Percentiles rank a stretch among this genome's conserved stretches.
Conservation (phyloP, 495 filamentous ascomycete species). For the Elaphomyces granulatus region DNA sequence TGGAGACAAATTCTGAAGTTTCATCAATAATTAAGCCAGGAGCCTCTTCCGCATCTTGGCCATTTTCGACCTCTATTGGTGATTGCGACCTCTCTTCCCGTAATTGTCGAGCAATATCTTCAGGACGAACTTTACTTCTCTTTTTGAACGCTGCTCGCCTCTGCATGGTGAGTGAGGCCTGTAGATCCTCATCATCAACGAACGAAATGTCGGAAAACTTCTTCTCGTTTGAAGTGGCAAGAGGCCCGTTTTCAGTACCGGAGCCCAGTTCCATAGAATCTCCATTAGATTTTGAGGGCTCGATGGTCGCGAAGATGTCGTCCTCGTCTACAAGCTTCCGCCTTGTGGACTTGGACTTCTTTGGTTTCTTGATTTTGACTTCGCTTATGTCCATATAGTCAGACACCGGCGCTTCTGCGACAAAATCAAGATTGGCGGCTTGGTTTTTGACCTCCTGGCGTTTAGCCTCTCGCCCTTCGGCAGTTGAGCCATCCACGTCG, state of each 20-base stretch:
- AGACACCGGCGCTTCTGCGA: slow-evolving; percentile 48
- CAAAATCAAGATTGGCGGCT: slow-evolving; percentile 60
- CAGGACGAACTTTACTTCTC: slow-evolving; percentile 65
- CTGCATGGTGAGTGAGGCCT: slow-evolving; percentile 68
- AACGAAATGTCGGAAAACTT: slow-evolving; percentile 43
- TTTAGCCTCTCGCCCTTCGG: slow-evolving; percentile 47
- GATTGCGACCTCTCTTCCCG: slow-evolving; percentile 54
- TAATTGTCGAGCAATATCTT: slow-evolving; percentile 73
- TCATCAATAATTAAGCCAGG: slow-evolving; percentile 82
- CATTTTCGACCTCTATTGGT: slow-evolving; percentile 33
- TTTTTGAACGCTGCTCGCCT: slow-evolving; percentile 76
- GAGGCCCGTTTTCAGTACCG: slow-evolving; percentile 14
- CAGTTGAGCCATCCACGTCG: slow-evolving; percentile 54
- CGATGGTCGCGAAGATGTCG: slow-evolving; percentile 42
- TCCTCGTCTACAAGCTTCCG: slow-evolving; percentile 58
- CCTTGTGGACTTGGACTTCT: slow-evolving; percentile 66
- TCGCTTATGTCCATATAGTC: slow-evolving; percentile 81
- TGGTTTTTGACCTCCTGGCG: slow-evolving; percentile 48
- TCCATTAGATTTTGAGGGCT: slow-evolving; percentile 27
- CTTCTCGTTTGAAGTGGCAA: neutral
- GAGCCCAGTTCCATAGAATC: slow-evolving; percentile 70
- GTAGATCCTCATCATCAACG: slow-evolving; percentile 85
- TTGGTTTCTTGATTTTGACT: slow-evolving; percentile 82
- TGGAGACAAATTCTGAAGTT: slow-evolving; percentile 86
- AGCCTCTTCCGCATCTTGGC: slow-evolving; percentile 38